phyloP scores from a whole-genome alignment of 2,329 filamentous ascomycete genomes.

The Berkeleyomyces rouxiae region DNA sequence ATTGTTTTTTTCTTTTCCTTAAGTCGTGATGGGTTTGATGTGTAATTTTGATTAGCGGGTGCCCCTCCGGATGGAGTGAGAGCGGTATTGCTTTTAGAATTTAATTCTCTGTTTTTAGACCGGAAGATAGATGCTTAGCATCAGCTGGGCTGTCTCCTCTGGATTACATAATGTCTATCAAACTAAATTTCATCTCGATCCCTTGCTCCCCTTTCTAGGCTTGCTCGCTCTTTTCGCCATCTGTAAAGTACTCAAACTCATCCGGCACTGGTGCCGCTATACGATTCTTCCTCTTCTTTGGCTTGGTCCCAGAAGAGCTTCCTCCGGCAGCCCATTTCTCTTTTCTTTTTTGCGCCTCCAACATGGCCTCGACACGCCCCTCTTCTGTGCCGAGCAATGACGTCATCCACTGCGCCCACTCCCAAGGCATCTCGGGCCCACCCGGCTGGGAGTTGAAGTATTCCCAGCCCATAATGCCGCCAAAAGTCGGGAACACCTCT shows the following conservation, averaged over 20 bases:
- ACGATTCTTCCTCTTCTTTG: constrained; percentile 2
- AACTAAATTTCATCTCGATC: background rate
- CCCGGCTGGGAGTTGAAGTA: constrained; percentile 72
- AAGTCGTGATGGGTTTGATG: background rate
- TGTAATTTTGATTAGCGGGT: background rate
- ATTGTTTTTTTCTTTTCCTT: background rate
- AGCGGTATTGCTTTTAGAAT: background rate
- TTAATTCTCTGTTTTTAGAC: background rate
- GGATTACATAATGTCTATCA: background rate
- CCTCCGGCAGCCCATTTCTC: background rate
- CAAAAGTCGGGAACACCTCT: constrained; percentile 49
- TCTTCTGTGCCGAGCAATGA: constrained; percentile 18
- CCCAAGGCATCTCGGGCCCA: constrained; percentile 46
- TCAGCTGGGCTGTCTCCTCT: background rate
- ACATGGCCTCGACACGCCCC: constrained; percentile 10
- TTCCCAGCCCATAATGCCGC: constrained; percentile 89
- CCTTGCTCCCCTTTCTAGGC: background rate
- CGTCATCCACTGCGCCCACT: constrained; percentile 60
- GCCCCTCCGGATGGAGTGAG: background rate
- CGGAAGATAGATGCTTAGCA: background rate
- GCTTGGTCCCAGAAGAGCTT: background rate
- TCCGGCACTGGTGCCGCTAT: constrained; percentile 16
- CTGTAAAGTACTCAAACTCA: constrained; percentile 23
- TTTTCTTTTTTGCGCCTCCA: constrained; percentile 18
- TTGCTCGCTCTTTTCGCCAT: constrained; percentile 14